These are phyloP conservation scores for Gigaspora rosea DNA, from an alignment of 192 early-diverging fungal species.

Conservation along the genomic window DNA sequence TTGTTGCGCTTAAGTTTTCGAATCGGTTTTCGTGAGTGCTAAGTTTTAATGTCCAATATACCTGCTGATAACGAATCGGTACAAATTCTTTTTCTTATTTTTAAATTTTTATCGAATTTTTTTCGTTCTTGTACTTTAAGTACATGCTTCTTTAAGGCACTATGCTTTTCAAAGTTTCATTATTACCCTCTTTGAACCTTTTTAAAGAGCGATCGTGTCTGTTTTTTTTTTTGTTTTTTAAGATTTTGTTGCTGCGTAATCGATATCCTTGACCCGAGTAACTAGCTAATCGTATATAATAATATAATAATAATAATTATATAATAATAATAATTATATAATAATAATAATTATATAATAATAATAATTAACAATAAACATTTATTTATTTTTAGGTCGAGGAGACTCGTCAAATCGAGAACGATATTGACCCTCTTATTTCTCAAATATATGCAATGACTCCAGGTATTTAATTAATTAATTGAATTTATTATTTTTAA, in stretches of 20 bases:
- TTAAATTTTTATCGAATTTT: background rate
- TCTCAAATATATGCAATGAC: constrained; percentile 25
- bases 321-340: background rate
- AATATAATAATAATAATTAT: no score
- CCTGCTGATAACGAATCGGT: background rate
- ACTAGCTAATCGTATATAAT: no score
- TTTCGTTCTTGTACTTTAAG: background rate
- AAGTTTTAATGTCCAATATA: constrained; percentile 12
- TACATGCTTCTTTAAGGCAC: background rate
- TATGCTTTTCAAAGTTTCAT: background rate
- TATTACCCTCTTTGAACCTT: no score
- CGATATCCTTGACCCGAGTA: no score
- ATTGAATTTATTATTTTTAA: background rate
- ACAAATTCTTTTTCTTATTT: background rate
- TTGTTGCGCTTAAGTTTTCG: background rate
- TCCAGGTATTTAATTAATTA: constrained; percentile 17
- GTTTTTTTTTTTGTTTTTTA: no score
- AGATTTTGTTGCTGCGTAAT: no score
- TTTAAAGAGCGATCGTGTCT: no score
- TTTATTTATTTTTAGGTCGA: background rate
- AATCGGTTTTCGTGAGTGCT: background rate
- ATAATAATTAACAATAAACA: background rate
- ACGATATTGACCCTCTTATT: constrained; percentile 26
- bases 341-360: background rate
- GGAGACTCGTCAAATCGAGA: background rate